phyloP scores from a whole-genome alignment of 1,284 basidiomycete species.

The Irpex lacteus region DNA sequence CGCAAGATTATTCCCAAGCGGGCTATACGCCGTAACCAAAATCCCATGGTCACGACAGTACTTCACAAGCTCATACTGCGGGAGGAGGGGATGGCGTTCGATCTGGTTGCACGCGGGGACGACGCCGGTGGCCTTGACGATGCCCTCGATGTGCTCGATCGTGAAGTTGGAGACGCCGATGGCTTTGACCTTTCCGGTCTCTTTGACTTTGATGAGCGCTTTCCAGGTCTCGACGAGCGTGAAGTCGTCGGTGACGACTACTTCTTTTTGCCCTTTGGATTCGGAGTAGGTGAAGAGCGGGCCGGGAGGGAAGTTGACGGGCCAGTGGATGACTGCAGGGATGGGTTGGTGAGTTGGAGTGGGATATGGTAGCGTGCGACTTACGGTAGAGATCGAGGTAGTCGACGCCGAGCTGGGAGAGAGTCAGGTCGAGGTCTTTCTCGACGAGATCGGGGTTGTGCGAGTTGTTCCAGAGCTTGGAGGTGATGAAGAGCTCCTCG shows the following conservation, averaged over 20 bases:
- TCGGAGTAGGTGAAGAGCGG: constrained; percentile 56
- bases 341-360: neutral
- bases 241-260: constrained; percentile 58
- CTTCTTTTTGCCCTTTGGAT: constrained; percentile 34
- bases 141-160: constrained; percentile 60
- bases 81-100: constrained; percentile 79
- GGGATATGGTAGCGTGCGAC: accelerated
- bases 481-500: constrained; percentile 82
- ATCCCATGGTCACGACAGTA: constrained; percentile 76
- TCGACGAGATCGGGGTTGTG: constrained; percentile 66
- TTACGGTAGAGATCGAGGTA: constrained; percentile 77
- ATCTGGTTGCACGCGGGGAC: constrained; percentile 82
- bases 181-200: constrained; percentile 51
- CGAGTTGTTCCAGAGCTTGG: constrained; percentile 76
- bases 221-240: constrained; percentile 82
- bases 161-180: constrained; percentile 86
- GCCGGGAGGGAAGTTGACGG: constrained; percentile 70
- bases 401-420: constrained; percentile 65
- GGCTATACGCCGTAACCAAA: constrained; percentile 81
- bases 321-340: constrained; percentile 82
- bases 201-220: constrained; percentile 63
- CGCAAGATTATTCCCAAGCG: constrained; percentile 75
- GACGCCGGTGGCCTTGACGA: constrained; percentile 75
- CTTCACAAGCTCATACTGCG: constrained; percentile 65
- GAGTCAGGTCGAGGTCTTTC: constrained; percentile 72